Percentiles rank a stretch among this genome's conserved stretches.
Conservation (phyloP, 2,329 filamentous ascomycete genomes). For the Periconia sp. region DNA sequence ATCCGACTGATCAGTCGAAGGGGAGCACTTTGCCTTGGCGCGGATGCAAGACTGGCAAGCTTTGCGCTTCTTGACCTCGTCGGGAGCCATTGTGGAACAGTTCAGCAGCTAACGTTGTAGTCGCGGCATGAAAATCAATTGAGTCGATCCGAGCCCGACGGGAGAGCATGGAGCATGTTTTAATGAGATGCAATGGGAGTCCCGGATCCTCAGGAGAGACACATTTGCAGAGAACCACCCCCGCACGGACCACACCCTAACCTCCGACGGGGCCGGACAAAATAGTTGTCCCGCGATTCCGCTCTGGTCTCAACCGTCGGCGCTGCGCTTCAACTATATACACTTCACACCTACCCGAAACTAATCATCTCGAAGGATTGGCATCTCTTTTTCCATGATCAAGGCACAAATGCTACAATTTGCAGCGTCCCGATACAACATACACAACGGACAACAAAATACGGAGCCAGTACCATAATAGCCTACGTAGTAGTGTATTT, state of each 20-base stretch:
- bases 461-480: too few relatives aligned
- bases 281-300: not conserved
- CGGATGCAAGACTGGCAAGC: constrained; percentile 23
- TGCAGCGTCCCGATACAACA: too few relatives aligned
- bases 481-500: too few relatives aligned
- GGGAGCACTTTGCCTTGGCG: constrained; percentile 28
- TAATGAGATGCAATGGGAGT: not conserved
- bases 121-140: not conserved
- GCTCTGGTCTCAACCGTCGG: not conserved
- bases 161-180: not conserved
- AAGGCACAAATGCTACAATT: too few relatives aligned
- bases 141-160: not conserved
- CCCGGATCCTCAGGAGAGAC: not conserved
- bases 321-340: not conserved
- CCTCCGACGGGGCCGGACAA: constrained; percentile 6
- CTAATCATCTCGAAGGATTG: too few relatives aligned
- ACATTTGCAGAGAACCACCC: not conserved
- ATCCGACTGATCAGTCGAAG: constrained; percentile 11
- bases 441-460: too few relatives aligned
- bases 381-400: too few relatives aligned
- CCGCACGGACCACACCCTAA: not conserved
- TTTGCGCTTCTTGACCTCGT: constrained; percentile 20
- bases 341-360: not conserved
- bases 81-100: constrained; percentile 6
- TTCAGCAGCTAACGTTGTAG: too few relatives aligned